Percentiles rank a stretch among this genome's conserved stretches.
Conservation (phyloP, 2,329 filamentous ascomycete species). For the Colletotrichum siamense region DNA sequence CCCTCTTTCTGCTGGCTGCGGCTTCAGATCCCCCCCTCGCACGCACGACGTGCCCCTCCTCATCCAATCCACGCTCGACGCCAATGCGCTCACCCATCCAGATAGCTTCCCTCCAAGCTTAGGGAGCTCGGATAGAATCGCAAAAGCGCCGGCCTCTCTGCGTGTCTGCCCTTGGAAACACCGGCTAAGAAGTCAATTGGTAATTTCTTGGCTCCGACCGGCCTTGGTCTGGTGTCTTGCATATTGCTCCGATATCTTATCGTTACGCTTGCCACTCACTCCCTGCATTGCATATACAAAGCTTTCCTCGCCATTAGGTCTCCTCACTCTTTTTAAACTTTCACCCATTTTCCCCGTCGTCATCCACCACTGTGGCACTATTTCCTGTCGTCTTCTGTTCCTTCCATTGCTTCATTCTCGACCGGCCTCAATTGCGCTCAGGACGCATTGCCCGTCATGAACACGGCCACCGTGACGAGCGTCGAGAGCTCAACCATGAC, state of each 20-base stretch:
- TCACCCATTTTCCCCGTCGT: background rate
- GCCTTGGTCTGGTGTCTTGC: background rate
- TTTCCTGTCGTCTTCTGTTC: background rate
- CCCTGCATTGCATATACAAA: slow-evolving; percentile 22
- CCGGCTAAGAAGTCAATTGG: slow-evolving; percentile 12
- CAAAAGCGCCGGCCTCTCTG: background rate
- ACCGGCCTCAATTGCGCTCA: background rate
- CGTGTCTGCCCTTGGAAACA: slow-evolving; percentile 11
- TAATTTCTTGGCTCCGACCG: background rate
- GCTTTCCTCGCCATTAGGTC: background rate
- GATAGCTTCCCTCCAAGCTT: slow-evolving; percentile 10
- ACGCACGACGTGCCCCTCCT: slow-evolving; percentile 6
- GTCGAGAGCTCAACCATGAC: slow-evolving; percentile 15
- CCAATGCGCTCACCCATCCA: slow-evolving; percentile 10
- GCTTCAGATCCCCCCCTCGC: background rate
- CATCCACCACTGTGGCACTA: background rate
- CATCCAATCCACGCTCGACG: background rate
- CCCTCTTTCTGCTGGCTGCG: background rate
- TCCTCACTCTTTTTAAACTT: slow-evolving; percentile 10
- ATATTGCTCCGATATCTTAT: slow-evolving; percentile 22
- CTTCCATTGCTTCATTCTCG: background rate
- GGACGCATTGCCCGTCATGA: slow-evolving; percentile 34
- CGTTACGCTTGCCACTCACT: slow-evolving; percentile 16
- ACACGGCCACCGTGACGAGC: slow-evolving; percentile 43
- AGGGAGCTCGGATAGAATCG: slow-evolving; percentile 1